Base-by-base conservation (phyloP, 208 protist genomes). In the Lotmaria passim region DNA sequence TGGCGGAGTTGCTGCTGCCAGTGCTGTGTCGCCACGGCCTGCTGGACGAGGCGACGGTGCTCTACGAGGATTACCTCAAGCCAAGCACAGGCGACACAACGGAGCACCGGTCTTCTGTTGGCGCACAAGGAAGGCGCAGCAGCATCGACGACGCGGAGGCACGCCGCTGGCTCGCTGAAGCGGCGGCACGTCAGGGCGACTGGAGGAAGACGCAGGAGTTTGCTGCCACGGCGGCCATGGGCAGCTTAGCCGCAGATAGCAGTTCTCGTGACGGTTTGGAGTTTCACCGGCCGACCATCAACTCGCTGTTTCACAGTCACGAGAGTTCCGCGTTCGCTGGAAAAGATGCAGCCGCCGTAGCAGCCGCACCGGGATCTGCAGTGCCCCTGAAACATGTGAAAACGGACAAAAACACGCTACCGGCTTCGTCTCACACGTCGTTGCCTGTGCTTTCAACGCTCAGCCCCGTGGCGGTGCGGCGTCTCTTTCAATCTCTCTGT, bases 1-100 rank as follows among this genome's bases (percentile, higher is more conserved):
- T 95, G 84, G 83, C 82, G 14, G 72, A 79, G 39, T 50, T 81
- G 46, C 69, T 96, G 7, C 62, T 95, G 21, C 86, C 86, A 2
- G 69, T 88, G 6, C 59, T 94, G n/a, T 81, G 77, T 38, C 74
- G 68, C 15, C 68, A 69, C 30, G 91, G 86, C 14, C 67, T 79
- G 41, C 48, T 83, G 24, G 63, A 65, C 10, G 88, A 82, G 52
- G 82, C 77, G 4, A 70, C 52, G 38, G 50, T 71, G 53, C 57
- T 93, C n/a, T 53, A 65, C 67, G 57, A 74, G 53, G 61, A 72
- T 21, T 85, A 83, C 50, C 53, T 88, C 17, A 65, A 63, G 52
- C 46, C 53, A 10, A 17, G 23, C 46, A 5, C 21, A 10, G 44
- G 28, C 3, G 21, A 52, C 3, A 62, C 52, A 53, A 66, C 31